Base-by-base conservation (phyloP, 352 stramenopile genomes). In the Vaucheria bursata region DNA sequence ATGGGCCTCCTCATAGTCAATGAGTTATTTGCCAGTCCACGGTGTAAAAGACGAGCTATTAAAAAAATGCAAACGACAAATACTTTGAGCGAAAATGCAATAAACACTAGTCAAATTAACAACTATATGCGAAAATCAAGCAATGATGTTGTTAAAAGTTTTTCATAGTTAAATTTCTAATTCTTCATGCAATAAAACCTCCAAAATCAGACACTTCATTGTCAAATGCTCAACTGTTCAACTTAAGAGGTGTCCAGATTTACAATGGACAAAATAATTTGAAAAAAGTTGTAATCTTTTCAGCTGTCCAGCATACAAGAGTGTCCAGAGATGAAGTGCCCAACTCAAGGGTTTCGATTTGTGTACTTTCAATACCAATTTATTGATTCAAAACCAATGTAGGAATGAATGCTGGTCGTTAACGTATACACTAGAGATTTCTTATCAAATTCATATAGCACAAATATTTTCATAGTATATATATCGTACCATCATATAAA, bases 401-500 rank as follows among this genome's bases (percentile, higher is more conserved):
- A n/a, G n/a, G 39, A 50, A 12, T 50, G 39, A 50, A 12, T 50
- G 39, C 39, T 50, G 12, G 5, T 12, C 39, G 39, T 12, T 5
- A 50, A 12, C 5, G 39, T 50, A 12, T 50, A 50, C 5, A 50
- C 5, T 12, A 12, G 5, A 12, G 39, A 50, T 12, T 50, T 5
- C 39, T 12, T 5, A 5, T 50, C 5, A 12, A 12, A 5, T 50
- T 50, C 12, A 12, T 12, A 50, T 50, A 12, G 39, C 39, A 50
- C 39, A 50, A 5, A 5, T 12, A 12, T 12, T 50, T 50, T 50
- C 12, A 12, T 5, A 50, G 39, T 12, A 12, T 50, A 12, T 50
- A 50, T 12, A 12, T 12, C 65, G 36, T 35, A 72, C 65, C 65
- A 37, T 72, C 65, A 40, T 72, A 72, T 2, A 72, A 35, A 4